Evolutionary conservation across 106 monocot species (phyloP).

Genomic region (Apostasia ramifera): DNA sequence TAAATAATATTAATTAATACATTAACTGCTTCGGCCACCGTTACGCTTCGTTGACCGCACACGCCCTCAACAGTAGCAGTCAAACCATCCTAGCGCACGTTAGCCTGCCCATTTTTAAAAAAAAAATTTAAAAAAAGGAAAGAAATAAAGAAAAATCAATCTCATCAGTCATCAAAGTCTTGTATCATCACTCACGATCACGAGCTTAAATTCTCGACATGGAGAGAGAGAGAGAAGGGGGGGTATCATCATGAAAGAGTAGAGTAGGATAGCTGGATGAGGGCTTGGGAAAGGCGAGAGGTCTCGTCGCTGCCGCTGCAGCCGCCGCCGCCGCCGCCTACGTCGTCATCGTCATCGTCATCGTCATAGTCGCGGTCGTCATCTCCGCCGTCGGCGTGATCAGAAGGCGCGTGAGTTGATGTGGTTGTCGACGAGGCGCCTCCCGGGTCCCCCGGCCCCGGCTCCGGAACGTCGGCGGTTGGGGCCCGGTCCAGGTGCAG

Average conservation of each 20-base stretch:
- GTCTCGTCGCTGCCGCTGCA: slow-evolving; percentile 2
- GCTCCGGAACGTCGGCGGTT: not conserved
- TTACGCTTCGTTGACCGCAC: too few species aligned
- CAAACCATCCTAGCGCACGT: too few species aligned
- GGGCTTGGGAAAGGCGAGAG: slow-evolving; percentile 3
- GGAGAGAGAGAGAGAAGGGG: not conserved
- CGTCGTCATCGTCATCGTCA: not conserved
- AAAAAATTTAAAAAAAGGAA: too few species aligned
- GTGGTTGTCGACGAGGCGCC: slow-evolving; percentile 1
- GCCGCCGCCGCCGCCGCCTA: not conserved
- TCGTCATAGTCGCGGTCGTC: not conserved
- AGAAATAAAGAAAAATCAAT: not conserved
- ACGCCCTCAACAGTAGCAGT: too few species aligned
- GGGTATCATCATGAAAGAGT: not conserved
- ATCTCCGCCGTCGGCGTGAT: slow-evolving; percentile 4
- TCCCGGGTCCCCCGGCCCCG: not conserved
- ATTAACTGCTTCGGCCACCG: too few species aligned
- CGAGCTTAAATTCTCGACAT: not conserved
- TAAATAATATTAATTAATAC: too few species aligned
- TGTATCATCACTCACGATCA: slow-evolving; percentile 2
- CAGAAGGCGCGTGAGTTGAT: slow-evolving; percentile 8
- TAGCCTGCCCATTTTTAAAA: too few species aligned
- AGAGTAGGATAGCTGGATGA: not conserved
- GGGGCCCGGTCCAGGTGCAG: not conserved
- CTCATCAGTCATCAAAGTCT: slow-evolving; percentile 1